Conservation (phyloP, 352 stramenopile species). For the Pythium biforme region DNA sequence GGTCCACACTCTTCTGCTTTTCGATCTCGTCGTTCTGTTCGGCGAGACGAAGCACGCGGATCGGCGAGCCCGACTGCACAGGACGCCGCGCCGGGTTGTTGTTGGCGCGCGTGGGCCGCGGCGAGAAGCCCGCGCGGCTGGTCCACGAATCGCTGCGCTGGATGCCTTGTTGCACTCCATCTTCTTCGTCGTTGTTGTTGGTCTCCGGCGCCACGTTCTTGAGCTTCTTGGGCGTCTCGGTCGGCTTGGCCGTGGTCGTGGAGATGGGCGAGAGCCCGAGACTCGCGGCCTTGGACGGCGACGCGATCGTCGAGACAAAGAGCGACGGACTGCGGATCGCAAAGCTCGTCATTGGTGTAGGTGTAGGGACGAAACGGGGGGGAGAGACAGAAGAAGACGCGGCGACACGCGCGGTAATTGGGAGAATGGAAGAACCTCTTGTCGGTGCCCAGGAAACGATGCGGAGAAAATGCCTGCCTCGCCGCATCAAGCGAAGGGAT, state of each 20-base stretch:
- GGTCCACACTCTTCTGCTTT: conserved; percentile 1
- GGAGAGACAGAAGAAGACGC: no score
- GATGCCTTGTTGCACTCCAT: not conserved
- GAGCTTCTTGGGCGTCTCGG: conserved; percentile 19
- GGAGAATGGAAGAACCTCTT: conserved; percentile 13
- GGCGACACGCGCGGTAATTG: not conserved
- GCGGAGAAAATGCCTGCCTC: not conserved
- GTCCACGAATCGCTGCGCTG: conserved; percentile 18
- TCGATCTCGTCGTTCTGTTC: conserved; percentile 4
- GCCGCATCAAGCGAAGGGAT: not conserved
- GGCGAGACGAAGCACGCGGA: not conserved
- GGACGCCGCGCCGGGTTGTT: conserved; percentile 7
- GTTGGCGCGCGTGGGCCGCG: conserved; percentile 15
- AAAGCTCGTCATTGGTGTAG: conserved; percentile 6
- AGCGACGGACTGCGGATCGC: conserved; percentile 4
- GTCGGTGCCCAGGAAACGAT: no score
- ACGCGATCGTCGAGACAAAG: conserved; percentile 9
- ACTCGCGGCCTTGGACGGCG: conserved; percentile 3
- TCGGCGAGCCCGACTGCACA: conserved; percentile 15
- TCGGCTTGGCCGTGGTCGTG: conserved; percentile 8
- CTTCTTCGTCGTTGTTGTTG: conserved; percentile 15
- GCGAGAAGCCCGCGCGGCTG: conserved; percentile 17
- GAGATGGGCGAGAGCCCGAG: conserved; percentile 14
- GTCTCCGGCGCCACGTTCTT: not conserved
- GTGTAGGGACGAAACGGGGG: no score